Percentiles rank a stretch among this genome's conserved stretches.
phyloP scores from a whole-genome alignment of 495 filamentous ascomycete species.

The Hypomontagnella monticulosa region DNA sequence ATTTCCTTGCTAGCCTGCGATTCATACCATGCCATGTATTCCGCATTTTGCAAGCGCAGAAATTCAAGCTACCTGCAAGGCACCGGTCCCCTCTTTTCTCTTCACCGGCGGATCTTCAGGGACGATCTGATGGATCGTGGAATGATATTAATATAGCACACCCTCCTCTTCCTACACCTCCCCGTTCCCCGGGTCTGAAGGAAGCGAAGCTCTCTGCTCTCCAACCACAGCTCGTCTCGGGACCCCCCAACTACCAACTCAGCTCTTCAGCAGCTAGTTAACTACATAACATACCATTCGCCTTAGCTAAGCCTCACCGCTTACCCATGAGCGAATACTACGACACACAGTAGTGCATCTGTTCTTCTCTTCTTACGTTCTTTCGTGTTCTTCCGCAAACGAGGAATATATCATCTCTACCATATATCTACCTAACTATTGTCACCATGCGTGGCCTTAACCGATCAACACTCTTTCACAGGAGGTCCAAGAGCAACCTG shows the following conservation, averaged over 20 bases:
- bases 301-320: conserved; percentile 27
- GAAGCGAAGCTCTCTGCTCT: conserved; percentile 11
- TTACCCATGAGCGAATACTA: conserved; percentile 21
- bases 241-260: conserved; percentile 24
- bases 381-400: background rate
- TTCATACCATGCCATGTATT: background rate
- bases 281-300: conserved; percentile 1
- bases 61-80: conserved; percentile 36
- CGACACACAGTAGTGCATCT: conserved; percentile 18
- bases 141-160: conserved; percentile 35
- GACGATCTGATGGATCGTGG: conserved; percentile 25
- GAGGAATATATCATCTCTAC: background rate
- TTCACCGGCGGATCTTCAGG: conserved; percentile 37
- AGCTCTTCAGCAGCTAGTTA: conserved; percentile 14
- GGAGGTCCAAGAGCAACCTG: conserved; percentile 39
- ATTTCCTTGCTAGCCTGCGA: conserved; percentile 7
- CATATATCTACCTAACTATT: conserved; percentile 4
- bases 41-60: conserved; percentile 17
- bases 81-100: conserved; percentile 32
- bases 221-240: conserved; percentile 14
- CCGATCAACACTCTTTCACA: conserved; percentile 40
- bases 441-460: conserved; percentile 35
- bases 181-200: background rate
- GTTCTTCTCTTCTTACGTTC: conserved; percentile 25
- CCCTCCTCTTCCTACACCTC: conserved; percentile 5